A percentile compares a stretch with the other conserved stretches of the same genome.
These are phyloP conservation scores for Trifolium pratense DNA, from an alignment of 306 rosid genomes.

Conservation along the genomic window DNA sequence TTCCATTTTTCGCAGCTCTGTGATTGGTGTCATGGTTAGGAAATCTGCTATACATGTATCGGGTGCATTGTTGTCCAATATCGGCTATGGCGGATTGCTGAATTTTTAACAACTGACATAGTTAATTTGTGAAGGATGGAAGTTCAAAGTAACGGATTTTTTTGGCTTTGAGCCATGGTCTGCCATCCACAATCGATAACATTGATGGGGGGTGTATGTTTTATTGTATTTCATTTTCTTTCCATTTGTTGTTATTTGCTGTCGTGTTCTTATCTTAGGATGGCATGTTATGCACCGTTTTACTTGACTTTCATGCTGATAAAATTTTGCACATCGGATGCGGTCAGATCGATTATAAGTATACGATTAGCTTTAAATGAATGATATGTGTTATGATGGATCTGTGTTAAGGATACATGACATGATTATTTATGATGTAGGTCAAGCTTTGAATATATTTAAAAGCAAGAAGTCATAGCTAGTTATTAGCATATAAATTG, in stretches of 20 bases:
- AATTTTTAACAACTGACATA: too few species aligned
- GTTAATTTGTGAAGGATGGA: too few species aligned
- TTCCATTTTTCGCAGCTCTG: neutral
- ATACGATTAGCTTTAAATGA: neutral
- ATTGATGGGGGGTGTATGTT: neutral
- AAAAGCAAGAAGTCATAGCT: constrained; percentile 1
- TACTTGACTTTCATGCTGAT: neutral
- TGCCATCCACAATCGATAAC: too few species aligned
- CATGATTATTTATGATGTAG: neutral
- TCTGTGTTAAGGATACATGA: neutral
- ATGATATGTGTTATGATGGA: constrained; percentile 49
- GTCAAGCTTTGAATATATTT: constrained; percentile 3
- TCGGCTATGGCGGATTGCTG: too few species aligned
- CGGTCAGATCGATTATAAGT: neutral
- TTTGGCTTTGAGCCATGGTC: too few species aligned
- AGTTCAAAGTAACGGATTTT: too few species aligned
- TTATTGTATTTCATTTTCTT: neutral
- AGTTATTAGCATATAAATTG: neutral
- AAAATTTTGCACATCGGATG: neutral
- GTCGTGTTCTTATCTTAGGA: constrained; percentile 1
- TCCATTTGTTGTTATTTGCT: neutral
- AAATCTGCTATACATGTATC: neutral
- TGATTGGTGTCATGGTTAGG: neutral
- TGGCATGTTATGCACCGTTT: neutral
- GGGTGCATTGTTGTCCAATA: neutral